Evolutionary conservation across 1,139 yeast species (phyloP), one percentile per base, ranked within the genome.

Genomic region (Lodderomyces parapsilosis): DNA sequence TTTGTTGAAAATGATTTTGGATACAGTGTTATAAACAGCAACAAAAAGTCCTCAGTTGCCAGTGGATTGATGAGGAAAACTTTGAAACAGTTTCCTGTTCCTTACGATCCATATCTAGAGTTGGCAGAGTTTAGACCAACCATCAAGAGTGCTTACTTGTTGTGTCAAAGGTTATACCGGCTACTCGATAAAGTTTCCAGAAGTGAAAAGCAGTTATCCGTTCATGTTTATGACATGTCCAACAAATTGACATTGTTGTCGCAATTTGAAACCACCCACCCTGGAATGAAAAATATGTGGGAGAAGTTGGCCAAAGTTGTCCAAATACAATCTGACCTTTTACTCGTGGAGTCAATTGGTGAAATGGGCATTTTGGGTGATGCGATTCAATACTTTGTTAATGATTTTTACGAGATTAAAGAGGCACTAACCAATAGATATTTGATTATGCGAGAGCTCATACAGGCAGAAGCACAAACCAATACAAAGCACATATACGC

Each of bases 391-490:
- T 70, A 78, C 55, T 66, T 89, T 30, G 68, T 81, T 5, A 77
- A 80, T 47, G 97, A 91, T 54, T 83, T 93, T 20, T 93, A 86
- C 61, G 85, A 86, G 48, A 86, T 91, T 43, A 94, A 93, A 62
- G 99, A 93, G 62, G 86, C 96, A 0, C 69, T 93, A 45, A 94
- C 99, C 0, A 91, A 91, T 62, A 76, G 99, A 45, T 96, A 94
- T 62, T 71, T 93, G 44, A 67, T 93, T 38, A 93, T 93, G 96
- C 75, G 97, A 44, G 99, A 94, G 52, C 70, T 89, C 42, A 59
- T 80, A 20, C 86, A 81, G 55, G 94, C 97, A 1, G 96, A 91
- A 57, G 78, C 81, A 5, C 80, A 75, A 47, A 81, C 96, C 2
- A 80, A 78, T 53, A 64, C 80, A 22, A 86, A 81, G 56, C 96